phyloP scores from a whole-genome alignment of 331 rosid species.

The Arachis monticola region DNA sequence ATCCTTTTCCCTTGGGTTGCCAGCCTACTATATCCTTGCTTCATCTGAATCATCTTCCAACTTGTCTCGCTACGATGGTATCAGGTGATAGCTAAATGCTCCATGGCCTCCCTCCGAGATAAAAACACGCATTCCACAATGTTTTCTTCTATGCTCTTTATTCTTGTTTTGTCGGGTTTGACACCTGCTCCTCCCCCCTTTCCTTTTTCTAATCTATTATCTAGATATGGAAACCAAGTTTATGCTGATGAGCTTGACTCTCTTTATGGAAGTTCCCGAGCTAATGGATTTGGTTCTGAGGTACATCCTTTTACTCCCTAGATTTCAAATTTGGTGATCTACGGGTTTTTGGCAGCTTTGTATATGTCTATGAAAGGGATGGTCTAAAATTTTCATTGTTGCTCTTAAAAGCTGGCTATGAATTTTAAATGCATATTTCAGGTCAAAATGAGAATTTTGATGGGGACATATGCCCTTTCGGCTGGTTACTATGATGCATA shows the following conservation, averaged over 20 bases:
- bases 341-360: conserved; percentile 22
- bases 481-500: conserved; percentile 99
- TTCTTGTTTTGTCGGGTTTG: conserved; percentile 25
- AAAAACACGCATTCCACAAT: background rate
- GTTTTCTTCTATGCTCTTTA: conserved; percentile 17
- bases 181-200: background rate
- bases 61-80: conserved; percentile 94
- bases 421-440: conserved; percentile 42
- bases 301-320: conserved; percentile 47
- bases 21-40: conserved; percentile 94
- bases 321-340: conserved; percentile 28
- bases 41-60: conserved; percentile 96
- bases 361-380: conserved; percentile 2
- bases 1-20: conserved; percentile 95
- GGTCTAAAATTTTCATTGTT: background rate
- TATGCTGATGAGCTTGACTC: conserved; percentile 71
- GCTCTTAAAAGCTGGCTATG: background rate
- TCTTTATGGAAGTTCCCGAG: conserved; percentile 79
- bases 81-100: conserved; percentile 59
- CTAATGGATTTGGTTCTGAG: conserved; percentile 93
- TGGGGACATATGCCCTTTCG: conserved; percentile 95
- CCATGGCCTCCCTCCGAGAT: background rate
- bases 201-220: conserved; percentile 37
- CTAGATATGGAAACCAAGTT: conserved; percentile 86
- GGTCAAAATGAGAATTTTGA: conserved; percentile 98